Base-by-base conservation (phyloP, 495 filamentous ascomycete genomes). In the Penicillium manginii region DNA sequence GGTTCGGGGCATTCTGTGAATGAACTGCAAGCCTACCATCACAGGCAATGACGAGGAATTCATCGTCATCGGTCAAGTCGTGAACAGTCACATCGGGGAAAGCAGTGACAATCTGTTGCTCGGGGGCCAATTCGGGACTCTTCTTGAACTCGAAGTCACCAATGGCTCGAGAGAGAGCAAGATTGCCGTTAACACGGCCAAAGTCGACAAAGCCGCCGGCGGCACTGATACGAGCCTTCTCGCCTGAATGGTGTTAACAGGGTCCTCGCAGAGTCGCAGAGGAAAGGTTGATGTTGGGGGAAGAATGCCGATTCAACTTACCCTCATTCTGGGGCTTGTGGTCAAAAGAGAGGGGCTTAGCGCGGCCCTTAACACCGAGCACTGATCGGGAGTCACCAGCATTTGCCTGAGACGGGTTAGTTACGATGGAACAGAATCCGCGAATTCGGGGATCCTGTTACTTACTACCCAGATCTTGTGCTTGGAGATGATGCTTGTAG, bases 121-220 rank as follows among this genome's bases (percentile, higher is more conserved):
- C 96, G 31, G 96, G 94, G 10, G 93, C 87, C 45, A 98, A 85
- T 63, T 97, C 92, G 58, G 93, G 89, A 73, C 93, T 96, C 83
- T 97, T 98, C 85, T 98, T 98, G 83, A 98, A 98, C 73, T 98
- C 94, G 68, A 98, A 98, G 77, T 98, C 94, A 61, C 94, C 94
- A 68, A 98, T 97, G 61, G 94, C 94, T 70, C 94, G 88, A 49
- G 96, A 98, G 39, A 98, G 82, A n/a, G 94, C 94, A 49, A 98
- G 86, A 71, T 98, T 98, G 64, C 94, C 94, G 72, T 98, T 98
- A 61, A 98, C 94, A 68, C 94, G 90, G 50, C 93, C 94, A 67
- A 98, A 98, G 76, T 98, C 94, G 64, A 98, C 94, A 68, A 98
- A 98, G 46, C 94, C 94, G 65, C 94, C 94, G 3, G 94, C 94